phyloP scores from a whole-genome alignment of 106 monocot species.

The Dactylorhiza incarnata region DNA sequence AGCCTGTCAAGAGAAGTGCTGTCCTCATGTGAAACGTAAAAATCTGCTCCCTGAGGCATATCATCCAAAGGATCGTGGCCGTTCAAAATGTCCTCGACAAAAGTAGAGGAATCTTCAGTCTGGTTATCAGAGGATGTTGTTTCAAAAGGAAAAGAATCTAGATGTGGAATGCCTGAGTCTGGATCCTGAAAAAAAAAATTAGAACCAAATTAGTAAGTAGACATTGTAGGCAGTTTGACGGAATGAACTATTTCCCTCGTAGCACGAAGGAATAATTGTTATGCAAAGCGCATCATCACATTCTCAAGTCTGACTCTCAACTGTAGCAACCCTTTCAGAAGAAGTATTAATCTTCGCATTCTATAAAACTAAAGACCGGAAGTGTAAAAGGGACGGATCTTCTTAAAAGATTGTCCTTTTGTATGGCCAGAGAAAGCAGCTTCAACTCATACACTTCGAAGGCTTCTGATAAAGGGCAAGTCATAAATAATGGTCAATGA shows the following conservation, averaged over 20 bases:
- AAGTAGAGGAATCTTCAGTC: slow-evolving; percentile 4
- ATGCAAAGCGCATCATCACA: too few species aligned
- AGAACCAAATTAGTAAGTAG: neutral
- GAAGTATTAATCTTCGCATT: too few species aligned
- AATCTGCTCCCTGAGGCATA: neutral
- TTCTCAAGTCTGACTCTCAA: too few species aligned
- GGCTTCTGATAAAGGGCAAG: too few species aligned
- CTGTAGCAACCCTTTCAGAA: too few species aligned
- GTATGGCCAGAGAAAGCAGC: too few species aligned
- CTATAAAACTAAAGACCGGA: too few species aligned
- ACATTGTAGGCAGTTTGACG: neutral
- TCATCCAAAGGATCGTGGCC: neutral
- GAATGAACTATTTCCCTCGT: neutral
- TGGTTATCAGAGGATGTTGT: neutral
- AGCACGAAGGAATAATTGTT: neutral
- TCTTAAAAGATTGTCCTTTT: too few species aligned
- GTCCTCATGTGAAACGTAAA: neutral
- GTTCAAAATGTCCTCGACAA: neutral
- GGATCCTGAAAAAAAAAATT: slow-evolving; percentile 1
- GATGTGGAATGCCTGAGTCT: neutral
- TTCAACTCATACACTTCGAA: too few species aligned
- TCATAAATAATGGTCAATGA: too few species aligned
- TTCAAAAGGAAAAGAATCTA: neutral
- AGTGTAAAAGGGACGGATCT: too few species aligned
- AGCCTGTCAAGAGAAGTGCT: neutral